Base-by-base conservation (phyloP, 2,329 filamentous ascomycete species). In the Colletotrichum cereale region DNA sequence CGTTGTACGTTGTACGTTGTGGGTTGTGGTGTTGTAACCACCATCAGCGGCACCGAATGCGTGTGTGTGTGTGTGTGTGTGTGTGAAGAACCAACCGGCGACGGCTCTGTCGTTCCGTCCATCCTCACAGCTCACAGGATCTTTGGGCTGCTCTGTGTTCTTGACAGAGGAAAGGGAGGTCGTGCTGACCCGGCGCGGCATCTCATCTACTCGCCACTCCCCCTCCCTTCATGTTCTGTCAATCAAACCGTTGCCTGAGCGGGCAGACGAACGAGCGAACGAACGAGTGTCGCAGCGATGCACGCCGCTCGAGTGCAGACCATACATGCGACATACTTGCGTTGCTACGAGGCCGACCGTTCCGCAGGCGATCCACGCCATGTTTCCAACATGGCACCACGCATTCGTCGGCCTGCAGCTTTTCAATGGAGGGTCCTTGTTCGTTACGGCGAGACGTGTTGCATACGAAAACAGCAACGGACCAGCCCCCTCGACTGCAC, bases 181-280 rank as follows among this genome's bases (percentile, higher is more conserved):
- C 65, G 57, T 68, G 68, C 65, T 68, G 58, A 62, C 68, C 68
- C 64, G 65, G 44, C 68, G 68, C 65, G 65, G 58, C 68, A 68
- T 68, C 68, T 55, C 58, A 68, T 68, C 68, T 67, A 18, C 34
- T 47, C 24, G 10, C 34, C n/a, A n/a, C n/a, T n/a, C n/a, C 44
- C 55, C 34, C 31, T 14, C 31, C 42, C 53, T 14, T 38, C 12
- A 40, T 26, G 42, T n/a, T 8, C 31, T n/a, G 38, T 44, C 38
- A 42, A 47, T 44, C 42, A 48, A 48, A 24, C 16, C 24, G 26
- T 34, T 42, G 31, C n/a, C 48, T 40, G 53, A 29, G 42, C 29
- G 44, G 55, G 11, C 26, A 38, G n/a, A 34, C 29, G 57, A 61
- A 26, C 42, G 58, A 26, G 31, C 34, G 21, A 12, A 48, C 47